Evolutionary conservation across 495 filamentous ascomycete species (phyloP), one percentile per base, ranked within the genome.

Genomic region (Penicillium coprophilum): DNA sequence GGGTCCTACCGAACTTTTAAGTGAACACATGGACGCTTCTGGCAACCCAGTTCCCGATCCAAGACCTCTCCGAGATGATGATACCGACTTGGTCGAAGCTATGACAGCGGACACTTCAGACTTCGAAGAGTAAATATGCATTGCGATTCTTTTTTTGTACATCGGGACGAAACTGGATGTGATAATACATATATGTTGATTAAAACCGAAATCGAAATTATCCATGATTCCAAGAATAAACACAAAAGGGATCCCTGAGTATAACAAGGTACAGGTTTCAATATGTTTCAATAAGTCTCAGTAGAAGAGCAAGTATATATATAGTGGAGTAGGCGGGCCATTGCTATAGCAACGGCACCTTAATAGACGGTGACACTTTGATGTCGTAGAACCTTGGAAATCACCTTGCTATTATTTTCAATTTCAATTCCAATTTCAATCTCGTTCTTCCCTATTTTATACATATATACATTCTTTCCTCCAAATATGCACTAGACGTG

Each of bases 41-140:
- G 76, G 74, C 9, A 70, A 76, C 24, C 68, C 71, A 0, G 68
- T 71, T 15, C 65, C 72, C 20, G 72, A 79, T 23, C 57, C 64
- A 0, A 4, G 24, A 27, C 24, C 24, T 27, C 24, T 27, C 24
- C 4, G 24, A 27, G 24, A 47, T 3, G 56, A 63, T n/a, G 67
- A 73, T 11, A 44, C 56, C 4, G 69, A 75, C 46, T 15, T 69
- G 11, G 67, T 57, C 13, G 65, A 65, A 0, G 72, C 72, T 2
- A 67, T 68, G 48, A 65, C 57, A 20, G 62, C 68, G 10, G 67
- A 73, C 2, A 64, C 62, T 24, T 59, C 67, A 8, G 68, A 74
- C 36, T 77, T 77, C 62, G 72, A 71, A 45, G 15, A 28, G 23
- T 51, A 13, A 19, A 30, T 17, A 15, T 52, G 50, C 28, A 51